Conservation (phyloP, 2,329 filamentous ascomycete species). For the Fusarium oxysporum region DNA sequence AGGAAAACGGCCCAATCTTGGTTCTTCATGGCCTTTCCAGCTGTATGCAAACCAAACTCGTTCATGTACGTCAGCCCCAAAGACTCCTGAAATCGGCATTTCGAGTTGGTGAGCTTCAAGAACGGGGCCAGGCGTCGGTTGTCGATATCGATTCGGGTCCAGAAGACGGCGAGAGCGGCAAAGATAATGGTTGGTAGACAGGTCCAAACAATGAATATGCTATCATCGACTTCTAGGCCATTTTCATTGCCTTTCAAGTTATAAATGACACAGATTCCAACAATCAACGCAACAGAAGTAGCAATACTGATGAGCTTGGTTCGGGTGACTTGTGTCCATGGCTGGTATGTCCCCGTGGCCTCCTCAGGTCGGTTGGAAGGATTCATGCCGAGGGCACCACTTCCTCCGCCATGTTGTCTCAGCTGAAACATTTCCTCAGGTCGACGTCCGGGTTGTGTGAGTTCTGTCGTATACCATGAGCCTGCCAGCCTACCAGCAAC, state of each 20-base stretch:
- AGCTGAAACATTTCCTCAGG: slow-evolving; percentile 44
- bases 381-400: slow-evolving; percentile 22
- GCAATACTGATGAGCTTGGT: slow-evolving; percentile 28
- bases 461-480: slow-evolving; percentile 46
- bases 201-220: slow-evolving; percentile 43
- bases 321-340: slow-evolving; percentile 40
- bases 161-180: slow-evolving; percentile 31
- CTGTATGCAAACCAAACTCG: slow-evolving; percentile 43
- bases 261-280: slow-evolving; percentile 39
- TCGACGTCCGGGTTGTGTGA: slow-evolving; percentile 38
- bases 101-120: slow-evolving; percentile 37
- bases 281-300: slow-evolving; percentile 31
- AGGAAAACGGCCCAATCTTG: slow-evolving; percentile 46
- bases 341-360: slow-evolving; percentile 37
- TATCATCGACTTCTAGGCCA: slow-evolving; percentile 36
- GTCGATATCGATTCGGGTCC: slow-evolving; percentile 44
- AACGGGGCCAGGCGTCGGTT: slow-evolving; percentile 44
- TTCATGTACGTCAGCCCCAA: slow-evolving; percentile 46
- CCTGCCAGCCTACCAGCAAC: slow-evolving; percentile 41
- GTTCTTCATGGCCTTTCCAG: slow-evolving; percentile 39
- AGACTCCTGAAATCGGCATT: slow-evolving; percentile 41
- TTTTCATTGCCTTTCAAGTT: slow-evolving; percentile 30
- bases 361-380: slow-evolving; percentile 19
- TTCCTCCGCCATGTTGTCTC: slow-evolving; percentile 40
- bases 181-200: slow-evolving; percentile 44